These are phyloP conservation scores for Acanthamoeba sp. DNA, from an alignment of 208 protist genomes.

Conservation along the genomic window DNA sequence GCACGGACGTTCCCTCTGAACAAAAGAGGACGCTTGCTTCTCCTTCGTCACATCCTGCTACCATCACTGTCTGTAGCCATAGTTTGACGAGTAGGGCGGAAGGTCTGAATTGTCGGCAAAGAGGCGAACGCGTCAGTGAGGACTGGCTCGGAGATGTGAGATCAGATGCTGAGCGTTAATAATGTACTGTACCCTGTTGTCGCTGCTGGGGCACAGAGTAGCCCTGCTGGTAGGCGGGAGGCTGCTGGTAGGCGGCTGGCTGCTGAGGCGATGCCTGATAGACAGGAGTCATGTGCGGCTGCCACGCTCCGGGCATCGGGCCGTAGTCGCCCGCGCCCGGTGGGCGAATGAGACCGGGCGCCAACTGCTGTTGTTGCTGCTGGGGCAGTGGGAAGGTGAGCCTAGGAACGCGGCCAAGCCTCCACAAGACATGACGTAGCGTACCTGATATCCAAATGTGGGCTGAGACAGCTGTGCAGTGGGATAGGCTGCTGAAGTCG, in stretches of 20 bases:
- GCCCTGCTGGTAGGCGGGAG: background rate
- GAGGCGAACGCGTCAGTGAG: background rate
- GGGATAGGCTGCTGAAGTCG: background rate
- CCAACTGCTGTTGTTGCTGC: background rate
- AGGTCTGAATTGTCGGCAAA: background rate
- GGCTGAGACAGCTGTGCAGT: background rate
- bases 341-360: background rate
- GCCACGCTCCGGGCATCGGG: conserved; percentile 46
- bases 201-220: background rate
- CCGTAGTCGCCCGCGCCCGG: background rate
- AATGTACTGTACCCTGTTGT: background rate
- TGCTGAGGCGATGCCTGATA: background rate
- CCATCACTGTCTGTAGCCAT: background rate
- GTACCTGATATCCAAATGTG: background rate
- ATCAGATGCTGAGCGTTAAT: too few species aligned
- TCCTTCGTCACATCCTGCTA: too few species aligned
- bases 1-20: too few species aligned
- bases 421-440: background rate
- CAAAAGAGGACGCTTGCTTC: background rate
- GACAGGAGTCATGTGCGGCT: conserved; percentile 48
- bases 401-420: too few species aligned
- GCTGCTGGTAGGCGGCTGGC: background rate
- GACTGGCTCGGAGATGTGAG: too few species aligned
- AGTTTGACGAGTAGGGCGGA: background rate
- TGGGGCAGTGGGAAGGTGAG: background rate